Conservation (phyloP, 2,329 filamentous ascomycete species). For the Colletotrichum orchidophilum region DNA sequence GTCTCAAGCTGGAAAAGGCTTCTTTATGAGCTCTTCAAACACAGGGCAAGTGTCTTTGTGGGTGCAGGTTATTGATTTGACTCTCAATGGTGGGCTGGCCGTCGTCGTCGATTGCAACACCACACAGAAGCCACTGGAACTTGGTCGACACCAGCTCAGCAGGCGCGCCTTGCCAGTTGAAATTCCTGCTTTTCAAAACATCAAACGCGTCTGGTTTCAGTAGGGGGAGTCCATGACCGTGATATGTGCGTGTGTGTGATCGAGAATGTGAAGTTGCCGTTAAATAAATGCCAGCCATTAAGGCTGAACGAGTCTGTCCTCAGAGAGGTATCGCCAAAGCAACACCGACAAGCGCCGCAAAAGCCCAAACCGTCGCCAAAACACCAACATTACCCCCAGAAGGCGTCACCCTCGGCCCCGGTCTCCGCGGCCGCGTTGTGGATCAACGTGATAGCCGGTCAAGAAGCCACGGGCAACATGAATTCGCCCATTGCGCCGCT, state of each 20-base stretch:
- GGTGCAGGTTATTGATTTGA: conserved; percentile 65
- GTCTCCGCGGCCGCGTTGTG: neutral
- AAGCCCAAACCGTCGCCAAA: neutral
- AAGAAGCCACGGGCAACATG: neutral
- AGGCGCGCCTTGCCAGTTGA: neutral
- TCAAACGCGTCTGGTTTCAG: conserved; percentile 20
- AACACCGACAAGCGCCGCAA: conserved; percentile 3
- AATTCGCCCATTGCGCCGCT: too few relatives aligned
- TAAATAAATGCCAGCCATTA: too few relatives aligned
- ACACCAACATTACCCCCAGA: neutral
- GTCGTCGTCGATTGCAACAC: conserved; percentile 50
- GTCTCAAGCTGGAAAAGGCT: conserved; percentile 57
- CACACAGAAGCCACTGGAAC: conserved; percentile 60
- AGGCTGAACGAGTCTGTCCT: too few relatives aligned
- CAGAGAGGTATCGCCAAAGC: neutral
- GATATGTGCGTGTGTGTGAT: conserved; percentile 39
- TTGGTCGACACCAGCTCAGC: conserved; percentile 35
- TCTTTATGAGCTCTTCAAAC: conserved; percentile 52
- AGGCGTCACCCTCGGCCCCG: neutral
- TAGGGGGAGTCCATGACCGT: conserved; percentile 43
- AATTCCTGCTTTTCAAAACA: neutral
- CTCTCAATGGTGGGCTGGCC: conserved; percentile 52
- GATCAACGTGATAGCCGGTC: conserved; percentile 5
- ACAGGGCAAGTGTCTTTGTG: conserved; percentile 50
- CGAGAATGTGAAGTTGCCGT: neutral